Base-by-base conservation (phyloP, 139 green algal species). In the Ettlia oleoabundans region DNA sequence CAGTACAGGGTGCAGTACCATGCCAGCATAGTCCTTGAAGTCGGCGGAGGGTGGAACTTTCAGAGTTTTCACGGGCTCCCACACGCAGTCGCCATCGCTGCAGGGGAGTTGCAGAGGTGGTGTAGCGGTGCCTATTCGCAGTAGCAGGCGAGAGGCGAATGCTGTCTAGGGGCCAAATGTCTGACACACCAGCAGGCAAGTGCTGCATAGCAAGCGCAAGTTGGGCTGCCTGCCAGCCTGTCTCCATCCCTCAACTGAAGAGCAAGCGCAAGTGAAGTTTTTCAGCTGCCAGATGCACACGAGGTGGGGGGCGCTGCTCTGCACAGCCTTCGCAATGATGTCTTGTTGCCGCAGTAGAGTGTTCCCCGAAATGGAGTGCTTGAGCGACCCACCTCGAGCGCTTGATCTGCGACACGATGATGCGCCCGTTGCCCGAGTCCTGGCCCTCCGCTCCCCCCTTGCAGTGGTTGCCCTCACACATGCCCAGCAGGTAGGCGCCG, bases 381-480 rank as follows among this genome's bases (percentile, higher is more conserved):
- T n/a, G n/a, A n/a, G 32, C 55, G 5, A 65, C 55, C 55, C 55
- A 65, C 55, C 55, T 65, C 55, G 18, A 65, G 18, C 30, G 18
- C 21, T 65, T 65, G 55, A 30, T 10, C 22, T 37, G 51, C 6
- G 75, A 58, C 2, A 89, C 42, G 0, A 91, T 33, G 52, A 91
- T 84, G 76, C 81, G 84, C 24, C 87, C 87, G 74, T 91, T 86
- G n/a, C 87, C 87, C 0, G 40, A 6, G 4, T 84, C 73, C 32
- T 41, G 40, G 28, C 87, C 87, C 28, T 55, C 52, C 5, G 26
- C 33, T 10, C 87, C 87, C 1, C 87, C 87, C 37, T 58, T 51
- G 38, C 84, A 91, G 65, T 82, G 69, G 78, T 91, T 91, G 47
- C 87, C 87, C 66, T 91, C 87, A 61, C 87, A 91, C 72, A 91